Conservation (phyloP, 371 early-diverging fungal species). For the Mortierella sp. region DNA sequence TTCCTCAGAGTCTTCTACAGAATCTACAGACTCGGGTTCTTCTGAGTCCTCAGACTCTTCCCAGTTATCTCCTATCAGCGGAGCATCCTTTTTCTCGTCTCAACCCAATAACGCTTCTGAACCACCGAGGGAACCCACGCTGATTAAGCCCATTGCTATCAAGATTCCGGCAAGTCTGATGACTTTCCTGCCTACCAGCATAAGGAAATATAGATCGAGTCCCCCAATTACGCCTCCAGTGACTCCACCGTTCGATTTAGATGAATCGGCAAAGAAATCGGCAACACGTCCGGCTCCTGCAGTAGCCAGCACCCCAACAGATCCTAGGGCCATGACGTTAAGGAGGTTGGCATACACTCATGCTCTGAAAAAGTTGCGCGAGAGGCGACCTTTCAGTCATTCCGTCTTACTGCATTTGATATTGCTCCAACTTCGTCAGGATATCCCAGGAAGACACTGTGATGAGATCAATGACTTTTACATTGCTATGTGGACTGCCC, state of each 20-base stretch:
- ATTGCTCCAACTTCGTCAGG: conserved; percentile 31
- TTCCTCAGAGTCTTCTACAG: conserved; percentile 11
- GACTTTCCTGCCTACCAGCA: conserved; percentile 25
- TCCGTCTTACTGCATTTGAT: conserved; percentile 30
- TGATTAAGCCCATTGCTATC: conserved; percentile 29
- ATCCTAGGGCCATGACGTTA: conserved; percentile 32
- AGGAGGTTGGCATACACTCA: conserved; percentile 43
- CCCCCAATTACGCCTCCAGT: conserved; percentile 18
- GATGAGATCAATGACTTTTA: conserved; percentile 43
- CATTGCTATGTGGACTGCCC: conserved; percentile 25
- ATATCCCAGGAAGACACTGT: conserved; percentile 30
- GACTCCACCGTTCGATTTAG: conserved; percentile 22
- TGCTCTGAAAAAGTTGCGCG: conserved; percentile 35
- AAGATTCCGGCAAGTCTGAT: conserved; percentile 34
- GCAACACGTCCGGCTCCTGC: neutral
- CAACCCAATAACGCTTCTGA: neutral
- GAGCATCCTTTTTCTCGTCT: conserved; percentile 30
- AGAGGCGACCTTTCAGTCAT: conserved; percentile 37
- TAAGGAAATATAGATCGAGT: neutral
- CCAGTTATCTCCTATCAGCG: conserved; percentile 27
- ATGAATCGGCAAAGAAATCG: neutral
- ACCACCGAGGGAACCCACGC: neutral
- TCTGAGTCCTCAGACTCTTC: conserved; percentile 24
- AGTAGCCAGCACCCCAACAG: neutral
- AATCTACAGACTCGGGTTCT: conserved; percentile 12